phyloP scores from a whole-genome alignment of 805 yeast genomes.

The Ogataea paraovalis region DNA sequence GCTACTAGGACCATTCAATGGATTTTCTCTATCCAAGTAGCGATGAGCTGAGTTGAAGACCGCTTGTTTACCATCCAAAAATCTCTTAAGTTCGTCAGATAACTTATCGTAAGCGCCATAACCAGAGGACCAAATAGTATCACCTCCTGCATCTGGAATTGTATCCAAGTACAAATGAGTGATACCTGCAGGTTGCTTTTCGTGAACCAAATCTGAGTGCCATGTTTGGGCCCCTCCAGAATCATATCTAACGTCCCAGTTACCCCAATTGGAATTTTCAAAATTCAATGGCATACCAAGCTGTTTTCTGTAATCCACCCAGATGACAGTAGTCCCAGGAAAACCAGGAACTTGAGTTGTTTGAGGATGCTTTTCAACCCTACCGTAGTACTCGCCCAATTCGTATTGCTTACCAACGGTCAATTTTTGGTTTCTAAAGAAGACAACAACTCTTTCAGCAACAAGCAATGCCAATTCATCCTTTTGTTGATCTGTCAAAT shows the following conservation, averaged over 20 bases:
- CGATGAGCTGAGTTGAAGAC: conserved; percentile 37
- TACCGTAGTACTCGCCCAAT: conserved; percentile 42
- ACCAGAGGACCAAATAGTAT: conserved; percentile 49
- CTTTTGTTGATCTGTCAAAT: conserved; percentile 37
- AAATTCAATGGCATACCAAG: conserved; percentile 15
- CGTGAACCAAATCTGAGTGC: conserved; percentile 53
- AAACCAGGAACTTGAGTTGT: conserved; percentile 32
- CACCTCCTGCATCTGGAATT: conserved; percentile 48
- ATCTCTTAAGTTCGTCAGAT: conserved; percentile 44
- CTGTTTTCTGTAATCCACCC: conserved; percentile 34
- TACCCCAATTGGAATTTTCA: conserved; percentile 15
- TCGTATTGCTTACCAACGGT: conserved; percentile 39
- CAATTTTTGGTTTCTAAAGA: conserved; percentile 44
- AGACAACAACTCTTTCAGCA: conserved; percentile 48
- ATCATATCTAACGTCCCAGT: conserved; percentile 11
- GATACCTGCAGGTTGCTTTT: conserved; percentile 47
- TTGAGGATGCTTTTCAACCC: conserved; percentile 36
- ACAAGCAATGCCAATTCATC: conserved; percentile 44
- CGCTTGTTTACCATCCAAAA: conserved; percentile 49
- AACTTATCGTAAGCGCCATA: conserved; percentile 52
- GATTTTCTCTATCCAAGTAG: conserved; percentile 36
- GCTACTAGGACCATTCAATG: conserved; percentile 40
- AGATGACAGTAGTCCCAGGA: conserved; percentile 36
- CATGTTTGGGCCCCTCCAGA: conserved; percentile 30
- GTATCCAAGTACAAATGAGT: conserved; percentile 48